Evolutionary conservation across 768 basidiomycete genomes (phyloP).

Genomic region (Clathrus columnatus): DNA sequence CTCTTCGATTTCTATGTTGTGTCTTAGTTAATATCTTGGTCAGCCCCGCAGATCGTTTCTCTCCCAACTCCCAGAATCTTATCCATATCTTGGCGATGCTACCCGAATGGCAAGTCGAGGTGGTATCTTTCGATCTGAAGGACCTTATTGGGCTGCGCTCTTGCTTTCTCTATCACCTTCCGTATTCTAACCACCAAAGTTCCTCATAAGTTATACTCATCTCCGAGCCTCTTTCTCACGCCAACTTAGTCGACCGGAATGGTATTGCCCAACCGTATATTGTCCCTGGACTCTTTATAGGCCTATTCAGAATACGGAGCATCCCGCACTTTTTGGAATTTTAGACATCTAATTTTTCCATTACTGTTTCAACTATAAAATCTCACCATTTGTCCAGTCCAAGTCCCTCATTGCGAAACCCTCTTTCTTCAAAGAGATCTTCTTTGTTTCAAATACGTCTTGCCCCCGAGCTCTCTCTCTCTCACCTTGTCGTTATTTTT

Average conservation of each 20-base stretch:
- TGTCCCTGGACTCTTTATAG: conserved; percentile 4
- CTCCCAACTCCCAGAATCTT: background rate
- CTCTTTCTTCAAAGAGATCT: too few relatives aligned
- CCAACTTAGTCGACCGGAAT: conserved; percentile 3
- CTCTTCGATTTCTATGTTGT: background rate
- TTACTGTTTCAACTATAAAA: background rate
- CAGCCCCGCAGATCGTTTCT: background rate
- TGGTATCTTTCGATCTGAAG: background rate
- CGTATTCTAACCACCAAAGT: background rate
- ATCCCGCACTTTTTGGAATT: conserved; percentile 7
- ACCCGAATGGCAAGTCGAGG: background rate
- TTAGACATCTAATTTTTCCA: background rate
- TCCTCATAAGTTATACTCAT: background rate
- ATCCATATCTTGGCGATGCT: background rate
- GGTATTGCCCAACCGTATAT: background rate
- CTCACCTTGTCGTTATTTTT: conserved; percentile 12
- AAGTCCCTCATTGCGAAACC: background rate
- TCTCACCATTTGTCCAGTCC: background rate
- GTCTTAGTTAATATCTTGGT: background rate
- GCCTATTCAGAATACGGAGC: conserved; percentile 6
- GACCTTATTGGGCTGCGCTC: conserved; percentile 8
- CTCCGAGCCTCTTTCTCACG: conserved; percentile 9
- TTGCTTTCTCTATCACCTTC: conserved; percentile 3
- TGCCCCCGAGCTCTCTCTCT: conserved; percentile 18
- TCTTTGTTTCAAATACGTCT: conserved; percentile 1